phyloP scores from a whole-genome alignment of 495 filamentous ascomycete genomes.

The Evansstolkia leycettana region DNA sequence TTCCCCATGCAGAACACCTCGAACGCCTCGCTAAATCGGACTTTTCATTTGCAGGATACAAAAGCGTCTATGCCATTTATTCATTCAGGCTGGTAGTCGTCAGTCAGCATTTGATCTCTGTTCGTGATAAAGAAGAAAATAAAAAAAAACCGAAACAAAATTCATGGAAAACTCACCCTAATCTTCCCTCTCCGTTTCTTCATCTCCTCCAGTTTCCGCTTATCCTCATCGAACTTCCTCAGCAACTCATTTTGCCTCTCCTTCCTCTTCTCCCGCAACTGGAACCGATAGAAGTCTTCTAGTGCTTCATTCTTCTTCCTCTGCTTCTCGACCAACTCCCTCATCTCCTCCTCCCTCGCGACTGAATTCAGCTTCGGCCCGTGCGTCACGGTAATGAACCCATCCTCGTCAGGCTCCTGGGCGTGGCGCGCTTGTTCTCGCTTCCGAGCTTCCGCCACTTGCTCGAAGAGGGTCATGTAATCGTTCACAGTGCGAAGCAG shows the following conservation, averaged over 20 bases:
- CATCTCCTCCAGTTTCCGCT: constrained; percentile 39
- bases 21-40: constrained; percentile 18
- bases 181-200: constrained; percentile 37
- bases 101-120: constrained; percentile 1
- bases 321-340: constrained; percentile 59
- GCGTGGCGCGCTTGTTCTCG: constrained; percentile 50
- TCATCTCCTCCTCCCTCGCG: constrained; percentile 61
- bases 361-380: constrained; percentile 60
- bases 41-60: no score
- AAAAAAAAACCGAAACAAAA: neutral
- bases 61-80: constrained; percentile 4
- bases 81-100: constrained; percentile 32
- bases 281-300: constrained; percentile 88
- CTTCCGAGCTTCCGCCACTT: constrained; percentile 51
- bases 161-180: constrained; percentile 27
- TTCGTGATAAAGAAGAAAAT: constrained; percentile 1
- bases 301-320: constrained; percentile 55
- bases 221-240: constrained; percentile 41
- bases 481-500: constrained; percentile 63
- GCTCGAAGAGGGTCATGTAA: constrained; percentile 65
- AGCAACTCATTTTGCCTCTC: constrained; percentile 57
- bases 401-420: constrained; percentile 82
- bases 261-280: constrained; percentile 82
- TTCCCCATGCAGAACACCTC: constrained; percentile 1
- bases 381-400: constrained; percentile 82